Evolutionary conservation across 2,329 filamentous ascomycete species (phyloP), one percentile per base, ranked within the genome.

Genomic region (Paecilomyces sp.): DNA sequence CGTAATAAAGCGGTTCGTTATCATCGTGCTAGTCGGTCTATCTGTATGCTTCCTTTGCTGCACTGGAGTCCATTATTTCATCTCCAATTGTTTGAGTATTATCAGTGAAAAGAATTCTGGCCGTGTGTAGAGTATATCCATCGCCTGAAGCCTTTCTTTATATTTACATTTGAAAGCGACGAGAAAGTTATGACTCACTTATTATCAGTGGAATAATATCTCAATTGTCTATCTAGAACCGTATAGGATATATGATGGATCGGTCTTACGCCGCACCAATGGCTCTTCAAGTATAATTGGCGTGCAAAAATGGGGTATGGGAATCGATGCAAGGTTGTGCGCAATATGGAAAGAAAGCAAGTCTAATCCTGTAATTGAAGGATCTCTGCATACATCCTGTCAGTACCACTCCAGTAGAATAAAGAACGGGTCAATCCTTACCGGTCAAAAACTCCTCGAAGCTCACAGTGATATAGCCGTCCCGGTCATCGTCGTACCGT

Each of bases 401-500:
- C 25, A 68, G 62, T 53, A 30, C 15, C 1, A 3, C 7, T n/a
- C 31, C 18, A 53, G 1, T n/a, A 54, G 3, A 52, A 54, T 8
- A 24, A 8, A 47, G 30, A 11, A 28, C 12, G 54, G 30, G 55
- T 13, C 8, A 50, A 12, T 56, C 69, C 77, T 67, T 67, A 80
- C 78, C 88, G 41, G 86, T 87, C 70, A 92, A 77, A 73, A 92
- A 92, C 68, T 92, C 88, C 77, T 92, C 89, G 68, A 92, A 92
- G 72, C 88, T 90, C 58, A 92, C 76, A 3, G 88, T 92, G 67
- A 92, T 90, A 74, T 92, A 97, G 1, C 94, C 94, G 76, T 97
- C 94, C 51, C 94, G 85, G 75, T 99, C 94, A 69, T 96, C 90
- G 68, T 99, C 94, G 74, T 97, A 99, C 77, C 92, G 93, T 83